Evolutionary conservation across 129 eudicot species (phyloP), one percentile per base, ranked within the genome.

Genomic region (Scalesia atractyloides): DNA sequence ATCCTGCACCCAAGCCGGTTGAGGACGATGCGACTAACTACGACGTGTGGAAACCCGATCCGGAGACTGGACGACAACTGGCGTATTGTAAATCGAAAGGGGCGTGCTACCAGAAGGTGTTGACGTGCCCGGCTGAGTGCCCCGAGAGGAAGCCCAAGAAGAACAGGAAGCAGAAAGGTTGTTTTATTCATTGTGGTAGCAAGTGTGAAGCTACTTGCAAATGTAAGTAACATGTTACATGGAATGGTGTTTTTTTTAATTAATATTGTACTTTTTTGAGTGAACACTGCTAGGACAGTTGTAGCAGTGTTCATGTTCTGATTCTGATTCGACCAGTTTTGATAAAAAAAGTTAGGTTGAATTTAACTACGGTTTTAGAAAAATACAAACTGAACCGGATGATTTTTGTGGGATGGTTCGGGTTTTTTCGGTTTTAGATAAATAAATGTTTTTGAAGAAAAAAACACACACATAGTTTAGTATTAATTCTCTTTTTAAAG

Each of bases 201-300:
- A 86, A 82, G 70, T 89, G 92, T 72, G 90, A 89, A 80, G 88
- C 82, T 69, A 80, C 86, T 19, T 89, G 96, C 85, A 89, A 84
- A 68, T 86, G 96, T 89, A 86, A 65, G 92, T 41, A 8, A 72
- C 57, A 9, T 41, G 30, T 22, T 22, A n/a, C 11, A 26, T 22
- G 12, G 5, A 58, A 33, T 30, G 56, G 2, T 30, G 0, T 30
- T 1, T 30, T 24, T 24, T 24, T 24, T 24, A 1, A 1, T 24
- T 24, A 0, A 1, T 24, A 0, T 36, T 39, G 44, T 39, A 5
- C 9, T 39, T 39, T 5, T 8, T 39, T 5, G 9, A 39, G 8
- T 5, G 9, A 39, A 39, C 9, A 39, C 44, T 39, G 9, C 2
- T 8, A 5, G 44, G 44, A 39, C 8, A 39, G 9, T 39, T 9